Evolutionary conservation across 768 basidiomycete genomes (phyloP), one percentile per base, ranked within the genome.

Genomic region (Dentipellis sp.): DNA sequence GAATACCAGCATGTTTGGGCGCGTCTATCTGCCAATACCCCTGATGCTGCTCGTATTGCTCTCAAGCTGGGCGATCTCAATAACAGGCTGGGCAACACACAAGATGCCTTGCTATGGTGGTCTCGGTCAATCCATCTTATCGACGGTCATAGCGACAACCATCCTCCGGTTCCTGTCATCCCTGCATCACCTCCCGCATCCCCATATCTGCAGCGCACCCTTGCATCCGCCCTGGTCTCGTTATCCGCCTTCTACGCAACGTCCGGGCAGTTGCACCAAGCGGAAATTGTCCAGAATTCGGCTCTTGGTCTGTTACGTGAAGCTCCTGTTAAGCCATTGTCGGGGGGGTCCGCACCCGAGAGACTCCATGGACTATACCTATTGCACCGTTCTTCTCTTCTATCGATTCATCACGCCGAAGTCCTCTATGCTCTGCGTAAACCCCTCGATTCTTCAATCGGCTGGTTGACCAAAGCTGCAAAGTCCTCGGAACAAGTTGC

Each of bases 371-470:
- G 74, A 0, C 68, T 87, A 6, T 87, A 79, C 61, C 69, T 90
- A 45, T 76, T 87, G 29, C 88, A 91, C 58, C 83, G 86, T 40
- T 80, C 85, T 14, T 80, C 88, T n/a, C 71, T 91, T 10, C 69
- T 91, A 49, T 83, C 83, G 12, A 73, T 85, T 11, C 88, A 91
- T 63, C 78, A 82, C 12, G 87, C 86, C 0, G 86, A 91, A 68
- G 86, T 91, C 10, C 69, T 80, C 10, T 76, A 83, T 63, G 82
- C 82, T 3, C 67, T 72, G 17, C 66, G 68, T 36, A 63, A 74
- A 14, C 72, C 78, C 22, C 64, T 71, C 3, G 62, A 69, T 8
- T 67, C 73, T 3, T 82, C 83, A 1, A 72, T 86, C 29, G 75
- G 78, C 62, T 79, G 76, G 71, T 71, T 89, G 42, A 69, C 70